Conservation (phyloP, 371 early-diverging fungal genomes). For the Zychaea mexicana region DNA sequence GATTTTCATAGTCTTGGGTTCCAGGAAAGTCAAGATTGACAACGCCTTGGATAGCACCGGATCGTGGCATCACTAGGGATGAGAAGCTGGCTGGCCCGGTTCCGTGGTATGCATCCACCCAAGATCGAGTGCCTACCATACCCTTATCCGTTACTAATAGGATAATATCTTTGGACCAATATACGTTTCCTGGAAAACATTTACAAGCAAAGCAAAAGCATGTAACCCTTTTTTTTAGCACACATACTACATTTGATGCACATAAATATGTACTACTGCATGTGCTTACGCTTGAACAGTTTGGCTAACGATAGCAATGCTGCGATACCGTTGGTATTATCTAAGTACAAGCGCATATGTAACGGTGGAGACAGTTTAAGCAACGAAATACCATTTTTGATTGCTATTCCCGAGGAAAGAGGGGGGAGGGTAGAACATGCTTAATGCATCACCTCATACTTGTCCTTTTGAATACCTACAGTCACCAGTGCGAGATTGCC, state of each 20-base stretch:
- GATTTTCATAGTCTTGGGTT: conserved; percentile 62
- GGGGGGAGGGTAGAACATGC: no score
- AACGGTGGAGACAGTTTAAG: no score
- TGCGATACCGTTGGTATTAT: conserved; percentile 78
- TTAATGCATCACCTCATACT: no score
- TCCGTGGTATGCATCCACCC: conserved; percentile 94
- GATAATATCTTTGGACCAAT: conserved; percentile 94
- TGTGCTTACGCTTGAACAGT: conserved; percentile 67
- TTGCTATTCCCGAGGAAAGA: no score
- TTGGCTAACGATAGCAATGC: conserved; percentile 75
- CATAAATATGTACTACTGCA: neutral
- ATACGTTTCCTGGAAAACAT: conserved; percentile 57
- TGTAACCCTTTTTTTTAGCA: neutral
- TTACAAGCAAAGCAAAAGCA: neutral
- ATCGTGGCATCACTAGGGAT: conserved; percentile 56
- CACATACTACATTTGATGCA: neutral
- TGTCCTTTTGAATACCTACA: conserved; percentile 38
- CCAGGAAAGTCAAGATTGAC: conserved; percentile 86
- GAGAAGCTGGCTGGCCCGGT: conserved; percentile 33
- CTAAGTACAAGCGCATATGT: conserved; percentile 27
- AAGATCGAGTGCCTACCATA: conserved; percentile 77
- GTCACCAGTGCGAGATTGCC: conserved; percentile 63
- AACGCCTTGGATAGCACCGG: conserved; percentile 89
- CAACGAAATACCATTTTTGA: no score
- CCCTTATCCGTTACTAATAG: conserved; percentile 82